Evolutionary conservation across 768 basidiomycete species (phyloP), one percentile per base, ranked within the genome.

Genomic region (Calocybe indica): DNA sequence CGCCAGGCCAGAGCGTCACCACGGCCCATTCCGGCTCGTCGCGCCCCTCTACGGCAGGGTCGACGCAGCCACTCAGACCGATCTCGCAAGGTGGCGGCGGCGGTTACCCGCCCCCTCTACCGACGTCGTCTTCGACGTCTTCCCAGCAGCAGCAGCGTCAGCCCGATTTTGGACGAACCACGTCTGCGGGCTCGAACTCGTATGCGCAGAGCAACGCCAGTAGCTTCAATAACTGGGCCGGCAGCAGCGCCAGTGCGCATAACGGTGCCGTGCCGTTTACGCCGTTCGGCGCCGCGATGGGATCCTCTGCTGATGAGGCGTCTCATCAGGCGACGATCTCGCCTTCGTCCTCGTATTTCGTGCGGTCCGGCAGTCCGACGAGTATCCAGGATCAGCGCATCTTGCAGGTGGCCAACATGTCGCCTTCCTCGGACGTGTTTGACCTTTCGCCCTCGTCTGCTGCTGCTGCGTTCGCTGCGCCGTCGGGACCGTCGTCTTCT

Each of bases 31-130:
- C 52, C 15, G 40, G 50, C 12, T 67, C 68, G 8, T 70, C 76
- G 3, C 63, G 73, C 34, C 73, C 72, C n/a, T 75, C 76, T 5
- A 72, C 73, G 0, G 64, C 68, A 11, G 65, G 66, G 22, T 76
- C 77, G 15, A 57, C 61, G 44, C 63, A 65, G 42, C 70, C 70
- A 12, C 52, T 62, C 35, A 65, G 57, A 37, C 56, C 59, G 3
- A 48, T 52, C 12, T 44, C 56, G 14, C 52, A 53, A 33, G 55
- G 55, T 34, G 53, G 49, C 5, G 34, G 40, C 37, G 22, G 22
- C 22, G 22, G 22, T 22, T 22, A 22, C 22, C 22, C 22, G 22
- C 22, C 22, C 22, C 22, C 22, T 22, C 22, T 22, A 22, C 22
- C 22, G 22, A 22, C 22, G 22, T 22, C 22, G 2, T 22, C 22